Conservation (phyloP, 768 basidiomycete species). For the Podaxis carcinomalis region DNA sequence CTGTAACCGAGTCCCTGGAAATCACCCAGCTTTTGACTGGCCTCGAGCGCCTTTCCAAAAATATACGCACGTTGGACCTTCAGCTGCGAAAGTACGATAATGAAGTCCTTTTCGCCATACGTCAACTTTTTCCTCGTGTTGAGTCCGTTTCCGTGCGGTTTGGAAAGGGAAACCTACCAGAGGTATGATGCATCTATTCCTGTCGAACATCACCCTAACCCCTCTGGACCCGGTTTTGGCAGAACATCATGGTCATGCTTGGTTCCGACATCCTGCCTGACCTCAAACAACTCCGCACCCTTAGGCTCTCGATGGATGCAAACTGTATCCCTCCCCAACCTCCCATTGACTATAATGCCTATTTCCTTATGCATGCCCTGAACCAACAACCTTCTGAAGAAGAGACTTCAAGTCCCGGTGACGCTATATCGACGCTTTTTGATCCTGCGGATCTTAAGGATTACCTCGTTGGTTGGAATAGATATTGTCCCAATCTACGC, state of each 20-base stretch:
- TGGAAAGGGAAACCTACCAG: conserved; percentile 18
- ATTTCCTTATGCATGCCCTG: conserved; percentile 8
- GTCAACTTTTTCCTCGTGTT: conserved; percentile 19
- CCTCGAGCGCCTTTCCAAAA: conserved; percentile 19
- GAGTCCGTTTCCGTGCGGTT: conserved; percentile 20
- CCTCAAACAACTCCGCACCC: conserved; percentile 19
- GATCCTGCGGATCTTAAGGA: conserved; percentile 17
- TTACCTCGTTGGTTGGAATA: conserved; percentile 29
- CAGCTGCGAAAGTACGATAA: conserved; percentile 24
- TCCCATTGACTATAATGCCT: conserved; percentile 8
- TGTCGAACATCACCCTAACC: background rate
- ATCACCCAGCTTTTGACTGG: conserved; percentile 16
- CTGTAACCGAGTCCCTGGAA: conserved; percentile 19
- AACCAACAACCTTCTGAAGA: conserved; percentile 8
- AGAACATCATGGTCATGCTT: conserved; percentile 27
- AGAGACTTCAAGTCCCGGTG: background rate
- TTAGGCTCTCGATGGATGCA: conserved; percentile 18
- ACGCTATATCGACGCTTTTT: conserved; percentile 1
- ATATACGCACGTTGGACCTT: conserved; percentile 20
- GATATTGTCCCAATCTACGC: conserved; percentile 25
- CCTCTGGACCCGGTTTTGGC: background rate
- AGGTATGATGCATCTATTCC: conserved; percentile 15
- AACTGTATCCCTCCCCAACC: conserved; percentile 11
- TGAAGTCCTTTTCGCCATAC: conserved; percentile 26
- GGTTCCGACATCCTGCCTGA: conserved; percentile 25